Evolutionary conservation across 75 land plant genomes (phyloP), one percentile per base, ranked within the genome.

Genomic region (Adiantum capillusveneris): DNA sequence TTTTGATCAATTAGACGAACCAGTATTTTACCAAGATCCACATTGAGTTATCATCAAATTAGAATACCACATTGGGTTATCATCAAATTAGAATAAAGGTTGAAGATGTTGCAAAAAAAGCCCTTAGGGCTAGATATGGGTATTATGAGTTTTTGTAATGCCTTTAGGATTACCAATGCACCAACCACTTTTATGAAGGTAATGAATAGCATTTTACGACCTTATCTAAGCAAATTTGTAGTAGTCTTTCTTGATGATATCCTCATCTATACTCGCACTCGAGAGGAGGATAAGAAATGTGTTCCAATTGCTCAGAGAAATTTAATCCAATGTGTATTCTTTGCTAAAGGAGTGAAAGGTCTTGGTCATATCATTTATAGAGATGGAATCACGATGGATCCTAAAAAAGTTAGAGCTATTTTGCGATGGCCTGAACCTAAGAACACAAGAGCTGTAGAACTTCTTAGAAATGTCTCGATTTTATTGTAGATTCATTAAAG

Each of bases 221-320:
- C 21, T n/a, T 46, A 46, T 17, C 49, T 46, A 46, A 17, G 49
- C 5, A 46, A 46, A 5, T 46, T 46, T 46, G 49, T 46, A n/a
- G 49, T 46, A n/a, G 49, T 7, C 14, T 46, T 46, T 20, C 49
- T 46, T 6, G 49, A 46, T 46, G 49, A 46, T 46, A 46, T 20
- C 14, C 49, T 46, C 21, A 46, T 46, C 21, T 34, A 34, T 9
- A 9, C 42, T 9, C 7, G 7, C 42, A 39, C 13, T 39, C 42
- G 7, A 39, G 13, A 39, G 42, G 13, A 39, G 42, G 13, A 39
- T 39, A 39, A 9, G 12, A 39, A 13, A 39, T 9, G 12, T n/a
- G 5, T 20, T 46, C 21, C 49, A 46, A n/a, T 6, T 46, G 21
- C 21, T 46, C 2, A n/a, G n/a, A n/a, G 21, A 46, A n/a, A n/a